Percentiles rank a stretch among this genome's conserved stretches.
These are phyloP conservation scores for Podosphaera xanthii DNA, from an alignment of 2,329 filamentous ascomycete species.

Conservation along the genomic window DNA sequence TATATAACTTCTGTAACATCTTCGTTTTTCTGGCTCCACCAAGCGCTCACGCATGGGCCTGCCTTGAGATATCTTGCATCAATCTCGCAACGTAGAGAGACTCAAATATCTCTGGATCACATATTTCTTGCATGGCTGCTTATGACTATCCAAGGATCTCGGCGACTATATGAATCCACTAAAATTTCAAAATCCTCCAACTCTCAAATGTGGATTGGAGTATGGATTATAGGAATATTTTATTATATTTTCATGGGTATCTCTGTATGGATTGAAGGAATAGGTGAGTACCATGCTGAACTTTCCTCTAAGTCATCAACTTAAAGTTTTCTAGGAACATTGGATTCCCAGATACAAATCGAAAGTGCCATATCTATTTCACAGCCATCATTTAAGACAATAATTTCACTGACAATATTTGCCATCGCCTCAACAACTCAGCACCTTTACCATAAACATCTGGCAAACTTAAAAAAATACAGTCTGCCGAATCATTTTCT, in stretches of 20 bases:
- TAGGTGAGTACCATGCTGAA: conserved; percentile 27
- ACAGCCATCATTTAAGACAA: conserved; percentile 22
- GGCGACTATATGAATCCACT: conserved; percentile 57
- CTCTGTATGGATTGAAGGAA: conserved; percentile 67
- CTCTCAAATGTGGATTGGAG: conserved; percentile 64
- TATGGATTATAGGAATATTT: conserved; percentile 56
- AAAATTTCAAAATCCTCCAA: conserved; percentile 36
- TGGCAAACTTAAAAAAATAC: conserved; percentile 57
- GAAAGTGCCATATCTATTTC: background rate
- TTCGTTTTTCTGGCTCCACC: conserved; percentile 51
- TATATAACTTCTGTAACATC: conserved; percentile 49
- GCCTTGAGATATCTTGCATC: conserved; percentile 27
- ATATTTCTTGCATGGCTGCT: conserved; percentile 45
- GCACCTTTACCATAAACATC: conserved; percentile 46
- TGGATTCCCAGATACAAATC: background rate
- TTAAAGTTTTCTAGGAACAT: background rate
- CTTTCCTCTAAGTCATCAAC: background rate
- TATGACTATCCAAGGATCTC: conserved; percentile 50
- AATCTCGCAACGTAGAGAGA: conserved; percentile 7
- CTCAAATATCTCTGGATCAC: conserved; percentile 36
- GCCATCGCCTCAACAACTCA: conserved; percentile 49
- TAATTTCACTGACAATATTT: conserved; percentile 38
- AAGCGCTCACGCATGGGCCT: conserved; percentile 32
- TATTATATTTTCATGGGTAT: conserved; percentile 59
- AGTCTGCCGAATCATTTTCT: conserved; percentile 51